Evolutionary conservation across 176 grass and related monocot genomes (phyloP).

Genomic region (Lolium multiflorum): DNA sequence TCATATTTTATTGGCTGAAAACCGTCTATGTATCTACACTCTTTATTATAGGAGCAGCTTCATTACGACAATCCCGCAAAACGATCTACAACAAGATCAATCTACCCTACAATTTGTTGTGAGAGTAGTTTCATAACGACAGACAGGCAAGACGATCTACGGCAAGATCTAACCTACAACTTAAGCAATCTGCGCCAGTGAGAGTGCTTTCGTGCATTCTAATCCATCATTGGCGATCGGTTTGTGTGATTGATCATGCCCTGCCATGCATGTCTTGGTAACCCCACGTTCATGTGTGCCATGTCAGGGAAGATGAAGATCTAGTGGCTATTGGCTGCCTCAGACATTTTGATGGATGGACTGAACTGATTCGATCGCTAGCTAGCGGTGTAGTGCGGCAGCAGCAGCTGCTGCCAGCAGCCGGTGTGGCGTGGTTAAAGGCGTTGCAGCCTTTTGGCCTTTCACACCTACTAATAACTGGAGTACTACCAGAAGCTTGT

Average conservation of each 20-base stretch:
- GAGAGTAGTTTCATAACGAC: background rate
- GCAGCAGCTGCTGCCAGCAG: background rate
- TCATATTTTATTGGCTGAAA: background rate
- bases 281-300: slow-evolving; percentile 27
- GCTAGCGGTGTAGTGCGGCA: background rate
- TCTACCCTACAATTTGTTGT: background rate
- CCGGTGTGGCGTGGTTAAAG: slow-evolving; percentile 49
- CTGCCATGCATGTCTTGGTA: background rate
- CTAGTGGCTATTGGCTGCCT: background rate
- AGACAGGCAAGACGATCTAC: background rate
- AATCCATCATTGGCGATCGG: slow-evolving; percentile 16
- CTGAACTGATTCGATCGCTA: slow-evolving; percentile 23
- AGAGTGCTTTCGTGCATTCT: slow-evolving; percentile 36
- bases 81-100: background rate
- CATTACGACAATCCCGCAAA: background rate
- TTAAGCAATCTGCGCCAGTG: background rate
- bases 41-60: background rate
- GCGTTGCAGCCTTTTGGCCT: slow-evolving; percentile 44
- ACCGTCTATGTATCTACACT: background rate
- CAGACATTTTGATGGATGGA: background rate
- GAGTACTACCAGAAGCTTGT: slow-evolving; percentile 3
- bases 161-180: background rate
- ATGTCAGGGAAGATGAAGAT: background rate
- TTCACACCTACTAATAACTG: slow-evolving; percentile 10
- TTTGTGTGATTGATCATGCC: slow-evolving; percentile 10